These are phyloP conservation scores for Pseudopithomyces maydicus DNA, from an alignment of 2,329 filamentous ascomycete genomes.

Conservation along the genomic window DNA sequence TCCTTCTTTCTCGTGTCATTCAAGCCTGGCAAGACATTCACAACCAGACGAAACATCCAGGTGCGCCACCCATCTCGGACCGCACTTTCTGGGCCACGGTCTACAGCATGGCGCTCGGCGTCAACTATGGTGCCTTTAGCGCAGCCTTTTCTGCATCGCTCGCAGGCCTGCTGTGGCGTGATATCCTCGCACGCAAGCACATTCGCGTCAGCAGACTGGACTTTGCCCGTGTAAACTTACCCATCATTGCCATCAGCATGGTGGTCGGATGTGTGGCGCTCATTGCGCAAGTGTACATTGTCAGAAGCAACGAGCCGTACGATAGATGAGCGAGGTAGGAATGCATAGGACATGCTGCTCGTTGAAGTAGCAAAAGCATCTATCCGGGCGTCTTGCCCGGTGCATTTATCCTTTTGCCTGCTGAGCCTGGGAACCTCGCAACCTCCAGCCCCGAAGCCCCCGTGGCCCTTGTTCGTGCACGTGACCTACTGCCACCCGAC, in stretches of 20 bases:
- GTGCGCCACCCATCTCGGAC: conserved; percentile 59
- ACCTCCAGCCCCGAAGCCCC: no score
- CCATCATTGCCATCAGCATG: conserved; percentile 74
- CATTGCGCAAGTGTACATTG: conserved; percentile 68
- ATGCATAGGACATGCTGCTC: not conserved
- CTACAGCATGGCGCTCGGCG: conserved; percentile 74
- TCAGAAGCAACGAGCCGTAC: conserved; percentile 50
- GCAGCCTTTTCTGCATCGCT: conserved; percentile 73
- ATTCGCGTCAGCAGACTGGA: conserved; percentile 68
- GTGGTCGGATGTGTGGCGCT: conserved; percentile 65
- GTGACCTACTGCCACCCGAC: no score
- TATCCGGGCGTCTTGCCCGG: no score
- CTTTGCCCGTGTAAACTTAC: conserved; percentile 71
- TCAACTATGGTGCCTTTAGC: conserved; percentile 78
- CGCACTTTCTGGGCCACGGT: conserved; percentile 75
- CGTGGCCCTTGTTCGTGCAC: no score
- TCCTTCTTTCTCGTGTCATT: conserved; percentile 72
- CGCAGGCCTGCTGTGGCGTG: conserved; percentile 73
- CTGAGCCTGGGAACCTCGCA: no score
- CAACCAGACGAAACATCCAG: conserved; percentile 31
- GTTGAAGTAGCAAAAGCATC: no score
- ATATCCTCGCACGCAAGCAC: conserved; percentile 71
- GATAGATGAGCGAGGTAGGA: not conserved
- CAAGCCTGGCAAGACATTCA: conserved; percentile 71
- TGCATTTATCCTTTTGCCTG: no score